Conservation (phyloP, 1,139 yeast genomes). For the Geotrichum europaeum region DNA sequence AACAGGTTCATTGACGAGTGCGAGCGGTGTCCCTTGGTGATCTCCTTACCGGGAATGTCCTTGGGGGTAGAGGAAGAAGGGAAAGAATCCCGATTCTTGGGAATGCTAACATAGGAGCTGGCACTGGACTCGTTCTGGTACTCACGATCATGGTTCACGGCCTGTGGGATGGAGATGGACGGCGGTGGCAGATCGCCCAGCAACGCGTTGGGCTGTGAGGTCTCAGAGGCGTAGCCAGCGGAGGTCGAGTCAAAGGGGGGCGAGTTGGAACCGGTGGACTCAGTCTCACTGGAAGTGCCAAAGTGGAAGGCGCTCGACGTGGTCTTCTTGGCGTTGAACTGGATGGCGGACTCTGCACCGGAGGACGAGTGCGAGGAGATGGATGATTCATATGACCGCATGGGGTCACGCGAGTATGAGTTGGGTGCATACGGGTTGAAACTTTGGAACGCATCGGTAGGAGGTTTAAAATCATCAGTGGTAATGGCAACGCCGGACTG, state of each 20-base stretch:
- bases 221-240: not conserved
- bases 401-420: not conserved
- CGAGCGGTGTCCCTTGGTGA: constrained; percentile 22
- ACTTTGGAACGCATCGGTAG: not conserved
- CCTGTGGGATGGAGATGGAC: constrained; percentile 10
- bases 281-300: constrained; percentile 9
- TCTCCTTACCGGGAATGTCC: constrained; percentile 7
- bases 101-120: not conserved
- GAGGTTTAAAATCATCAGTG: not conserved
- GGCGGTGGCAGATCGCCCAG: not conserved
- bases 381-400: constrained; percentile 8
- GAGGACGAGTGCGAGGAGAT: constrained; percentile 7
- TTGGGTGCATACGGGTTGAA: not conserved
- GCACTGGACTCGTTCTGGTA: not conserved
- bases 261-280: not conserved
- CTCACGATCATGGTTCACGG: constrained; percentile 12
- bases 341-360: constrained; percentile 6
- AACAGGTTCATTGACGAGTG: constrained; percentile 28
- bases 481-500: not conserved
- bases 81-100: not conserved
- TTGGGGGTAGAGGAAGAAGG: not conserved
- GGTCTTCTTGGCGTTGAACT: constrained; percentile 3
- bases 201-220: constrained; percentile 2
- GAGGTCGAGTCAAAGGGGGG: not conserved
- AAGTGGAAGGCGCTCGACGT: constrained; percentile 3